A percentile compares a stretch with the other conserved stretches of the same genome.
Evolutionary conservation across 192 early-diverging fungal genomes (phyloP).

Genomic region (Diversispora epigaea): DNA sequence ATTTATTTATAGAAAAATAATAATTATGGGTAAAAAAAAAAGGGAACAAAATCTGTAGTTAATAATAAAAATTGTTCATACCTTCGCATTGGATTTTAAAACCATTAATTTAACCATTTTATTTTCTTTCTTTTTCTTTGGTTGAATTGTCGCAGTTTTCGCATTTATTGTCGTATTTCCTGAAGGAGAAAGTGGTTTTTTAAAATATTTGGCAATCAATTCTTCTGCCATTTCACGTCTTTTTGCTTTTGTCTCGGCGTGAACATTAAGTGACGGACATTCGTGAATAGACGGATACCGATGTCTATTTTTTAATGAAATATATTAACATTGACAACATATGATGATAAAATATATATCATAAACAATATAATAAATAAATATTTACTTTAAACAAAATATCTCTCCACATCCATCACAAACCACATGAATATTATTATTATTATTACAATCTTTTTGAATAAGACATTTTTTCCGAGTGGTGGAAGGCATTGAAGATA

Average conservation of each 20-base stretch:
- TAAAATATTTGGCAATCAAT: constrained; percentile 31
- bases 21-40: background rate
- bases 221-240: constrained; percentile 26
- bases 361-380: background rate
- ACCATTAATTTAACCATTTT: constrained; percentile 38
- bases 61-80: background rate
- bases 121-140: constrained; percentile 21
- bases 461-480: constrained; percentile 15
- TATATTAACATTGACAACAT: constrained; percentile 2
- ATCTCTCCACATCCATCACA: constrained; percentile 34
- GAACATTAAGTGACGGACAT: constrained; percentile 28
- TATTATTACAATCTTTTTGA: constrained; percentile 22
- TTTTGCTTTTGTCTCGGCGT: constrained; percentile 29
- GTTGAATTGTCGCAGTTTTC: background rate
- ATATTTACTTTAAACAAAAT: constrained; percentile 38
- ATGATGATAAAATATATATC: background rate
- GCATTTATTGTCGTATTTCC: background rate
- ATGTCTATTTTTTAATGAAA: constrained; percentile 34
- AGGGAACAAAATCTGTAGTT: background rate
- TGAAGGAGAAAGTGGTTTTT: background rate
- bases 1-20: constrained; percentile 1
- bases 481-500: background rate
- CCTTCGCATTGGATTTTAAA: constrained; percentile 37
- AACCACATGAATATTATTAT: constrained; percentile 24
- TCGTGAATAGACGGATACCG: constrained; percentile 31